These are phyloP conservation scores for Aspergillus flavus DNA, from an alignment of 2,329 filamentous ascomycete species.

Conservation along the genomic window DNA sequence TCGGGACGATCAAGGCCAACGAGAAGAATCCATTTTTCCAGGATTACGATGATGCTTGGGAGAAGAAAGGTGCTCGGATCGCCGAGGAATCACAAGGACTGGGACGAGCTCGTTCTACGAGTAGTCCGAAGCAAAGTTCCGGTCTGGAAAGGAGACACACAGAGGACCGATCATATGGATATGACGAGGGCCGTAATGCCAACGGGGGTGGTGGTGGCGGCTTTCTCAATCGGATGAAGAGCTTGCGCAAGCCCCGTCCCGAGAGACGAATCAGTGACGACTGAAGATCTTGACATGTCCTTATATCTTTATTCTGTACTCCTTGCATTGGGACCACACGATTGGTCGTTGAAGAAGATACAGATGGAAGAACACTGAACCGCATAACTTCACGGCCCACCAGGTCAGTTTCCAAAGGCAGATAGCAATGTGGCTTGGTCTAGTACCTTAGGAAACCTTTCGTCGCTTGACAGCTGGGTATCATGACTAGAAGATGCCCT, in stretches of 20 bases:
- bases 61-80: conserved; percentile 64
- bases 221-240: conserved; percentile 79
- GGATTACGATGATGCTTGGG: conserved; percentile 72
- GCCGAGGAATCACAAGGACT: conserved; percentile 48
- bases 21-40: conserved; percentile 79
- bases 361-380: conserved; percentile 8
- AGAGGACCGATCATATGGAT: conserved; percentile 49
- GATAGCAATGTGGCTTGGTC: neutral
- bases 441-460: neutral
- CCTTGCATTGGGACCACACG: neutral
- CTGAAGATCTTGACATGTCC: conserved; percentile 13
- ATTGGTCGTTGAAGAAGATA: neutral
- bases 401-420: neutral
- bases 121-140: conserved; percentile 59
- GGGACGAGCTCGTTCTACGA: conserved; percentile 53
- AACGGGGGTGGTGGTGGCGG: conserved; percentile 56
- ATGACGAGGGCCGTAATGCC: conserved; percentile 46
- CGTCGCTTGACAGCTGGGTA: neutral
- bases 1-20: conserved; percentile 38
- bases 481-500: neutral
- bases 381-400: neutral
- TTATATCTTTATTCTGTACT: conserved; percentile 1
- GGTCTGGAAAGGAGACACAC: conserved; percentile 67
- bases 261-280: conserved; percentile 42
- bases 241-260: conserved; percentile 62